Evolutionary conservation across 768 basidiomycete genomes (phyloP).

Genomic region (Tephrocybe sp.): DNA sequence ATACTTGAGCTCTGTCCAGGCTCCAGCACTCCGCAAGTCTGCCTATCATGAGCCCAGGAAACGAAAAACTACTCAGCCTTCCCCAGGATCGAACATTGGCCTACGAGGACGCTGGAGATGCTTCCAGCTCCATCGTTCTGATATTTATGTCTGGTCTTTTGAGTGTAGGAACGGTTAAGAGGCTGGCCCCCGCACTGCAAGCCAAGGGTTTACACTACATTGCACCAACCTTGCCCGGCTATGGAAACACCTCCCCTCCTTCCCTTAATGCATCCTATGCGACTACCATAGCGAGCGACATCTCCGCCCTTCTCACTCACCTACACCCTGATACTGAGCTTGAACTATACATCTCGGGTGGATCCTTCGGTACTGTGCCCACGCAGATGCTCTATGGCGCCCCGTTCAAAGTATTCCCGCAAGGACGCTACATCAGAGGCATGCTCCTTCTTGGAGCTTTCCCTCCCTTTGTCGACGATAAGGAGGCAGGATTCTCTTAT

Average conservation of each 20-base stretch:
- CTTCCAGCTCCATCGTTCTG: conserved; percentile 35
- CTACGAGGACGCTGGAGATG: conserved; percentile 36
- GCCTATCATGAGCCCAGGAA: background rate
- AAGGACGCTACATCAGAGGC: conserved; percentile 41
- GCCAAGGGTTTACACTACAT: conserved; percentile 33
- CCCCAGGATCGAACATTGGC: conserved; percentile 35
- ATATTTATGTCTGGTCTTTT: conserved; percentile 44
- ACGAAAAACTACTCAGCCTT: conserved; percentile 21
- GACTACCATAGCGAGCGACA: conserved; percentile 34
- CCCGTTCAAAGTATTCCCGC: conserved; percentile 43
- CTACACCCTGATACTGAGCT: conserved; percentile 37
- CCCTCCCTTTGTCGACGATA: conserved; percentile 39
- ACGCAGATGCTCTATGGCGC: conserved; percentile 53
- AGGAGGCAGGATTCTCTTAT: conserved; percentile 28
- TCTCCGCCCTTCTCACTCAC: conserved; percentile 38
- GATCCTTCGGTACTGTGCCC: conserved; percentile 47
- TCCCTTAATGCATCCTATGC: conserved; percentile 29
- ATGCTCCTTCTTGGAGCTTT: conserved; percentile 39
- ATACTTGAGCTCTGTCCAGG: background rate
- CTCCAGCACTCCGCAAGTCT: background rate
- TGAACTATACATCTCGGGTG: conserved; percentile 43
- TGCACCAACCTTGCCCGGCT: conserved; percentile 47
- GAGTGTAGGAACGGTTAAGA: conserved; percentile 30
- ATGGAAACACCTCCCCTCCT: conserved; percentile 43
- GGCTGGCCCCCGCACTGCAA: conserved; percentile 19